phyloP scores from a whole-genome alignment of 306 rosid genomes.

The Pyrus communis region DNA sequence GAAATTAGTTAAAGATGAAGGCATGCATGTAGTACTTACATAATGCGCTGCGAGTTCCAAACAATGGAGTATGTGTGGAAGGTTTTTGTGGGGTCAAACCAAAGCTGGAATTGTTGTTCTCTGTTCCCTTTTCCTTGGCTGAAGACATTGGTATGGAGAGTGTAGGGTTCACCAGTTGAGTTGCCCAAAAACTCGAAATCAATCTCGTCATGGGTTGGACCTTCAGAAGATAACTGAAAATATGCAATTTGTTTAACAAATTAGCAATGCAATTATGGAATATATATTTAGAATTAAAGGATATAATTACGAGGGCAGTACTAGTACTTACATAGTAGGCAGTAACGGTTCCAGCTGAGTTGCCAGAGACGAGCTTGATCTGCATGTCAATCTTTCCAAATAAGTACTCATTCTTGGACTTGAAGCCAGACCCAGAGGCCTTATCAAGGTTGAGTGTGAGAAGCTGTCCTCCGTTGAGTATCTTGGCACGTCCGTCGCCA shows the following conservation, averaged over 20 bases:
- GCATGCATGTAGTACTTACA: conserved; percentile 12
- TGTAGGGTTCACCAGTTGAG: conserved; percentile 32
- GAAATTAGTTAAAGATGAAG: neutral
- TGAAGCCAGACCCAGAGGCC: conserved; percentile 64
- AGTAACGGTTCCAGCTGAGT: conserved; percentile 88
- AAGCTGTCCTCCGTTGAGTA: conserved; percentile 48
- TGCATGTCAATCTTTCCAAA: conserved; percentile 71
- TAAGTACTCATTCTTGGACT: conserved; percentile 49
- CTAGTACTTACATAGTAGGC: conserved; percentile 52
- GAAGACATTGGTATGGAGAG: conserved; percentile 36
- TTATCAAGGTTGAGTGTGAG: conserved; percentile 62
- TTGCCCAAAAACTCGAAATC: conserved; percentile 48
- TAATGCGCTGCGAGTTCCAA: conserved; percentile 35
- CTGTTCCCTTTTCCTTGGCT: conserved; percentile 30
- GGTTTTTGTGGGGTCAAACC: conserved; percentile 43
- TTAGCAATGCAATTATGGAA: neutral
- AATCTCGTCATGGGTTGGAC: conserved; percentile 41
- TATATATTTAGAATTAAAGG: neutral
- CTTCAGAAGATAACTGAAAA: conserved; percentile 63
- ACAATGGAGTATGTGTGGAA: conserved; percentile 43
- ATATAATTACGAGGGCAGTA: neutral
- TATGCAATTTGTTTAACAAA: neutral
- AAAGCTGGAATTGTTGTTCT: conserved; percentile 36
- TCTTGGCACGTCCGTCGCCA: conserved; percentile 54
- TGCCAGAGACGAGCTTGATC: conserved; percentile 63